Evolutionary conservation across 2,329 filamentous ascomycete genomes (phyloP).

Genomic region (Xylaria sp.): DNA sequence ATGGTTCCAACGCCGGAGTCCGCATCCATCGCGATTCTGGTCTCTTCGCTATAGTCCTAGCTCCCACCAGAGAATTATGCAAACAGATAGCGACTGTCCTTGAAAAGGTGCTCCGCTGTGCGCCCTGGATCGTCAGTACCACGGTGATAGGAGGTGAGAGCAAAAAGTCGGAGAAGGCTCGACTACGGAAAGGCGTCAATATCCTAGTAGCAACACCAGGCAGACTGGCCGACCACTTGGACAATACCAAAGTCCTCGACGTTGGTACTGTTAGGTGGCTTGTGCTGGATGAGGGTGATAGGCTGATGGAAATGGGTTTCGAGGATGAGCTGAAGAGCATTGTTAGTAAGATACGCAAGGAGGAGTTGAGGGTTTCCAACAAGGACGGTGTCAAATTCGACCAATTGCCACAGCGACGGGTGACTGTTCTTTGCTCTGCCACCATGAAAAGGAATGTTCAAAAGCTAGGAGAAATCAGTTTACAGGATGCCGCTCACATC

Average conservation of each 20-base stretch:
- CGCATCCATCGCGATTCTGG: conserved; percentile 83
- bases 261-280: conserved; percentile 92
- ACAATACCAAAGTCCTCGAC: conserved; percentile 88
- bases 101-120: conserved; percentile 83
- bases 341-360: conserved; percentile 75
- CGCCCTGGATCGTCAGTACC: conserved; percentile 92
- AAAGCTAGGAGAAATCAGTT: conserved; percentile 88
- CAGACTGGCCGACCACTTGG: conserved; percentile 86
- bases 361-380: conserved; percentile 63
- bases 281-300: conserved; percentile 92
- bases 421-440: conserved; percentile 91
- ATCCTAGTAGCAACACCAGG: conserved; percentile 95
- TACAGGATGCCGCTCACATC: conserved; percentile 90
- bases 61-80: conserved; percentile 90
- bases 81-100: conserved; percentile 91
- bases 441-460: conserved; percentile 99
- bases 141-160: conserved; percentile 75
- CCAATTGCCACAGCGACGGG: conserved; percentile 74
- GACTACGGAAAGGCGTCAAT: conserved; percentile 90
- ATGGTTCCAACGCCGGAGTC: conserved; percentile 49
- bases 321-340: conserved; percentile 92
- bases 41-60: conserved; percentile 90
- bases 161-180: conserved; percentile 85
- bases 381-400: conserved; percentile 63
- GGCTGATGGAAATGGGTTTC: conserved; percentile 98